Base-by-base conservation (phyloP, 345 rosid genomes). In the Salix caprea region DNA sequence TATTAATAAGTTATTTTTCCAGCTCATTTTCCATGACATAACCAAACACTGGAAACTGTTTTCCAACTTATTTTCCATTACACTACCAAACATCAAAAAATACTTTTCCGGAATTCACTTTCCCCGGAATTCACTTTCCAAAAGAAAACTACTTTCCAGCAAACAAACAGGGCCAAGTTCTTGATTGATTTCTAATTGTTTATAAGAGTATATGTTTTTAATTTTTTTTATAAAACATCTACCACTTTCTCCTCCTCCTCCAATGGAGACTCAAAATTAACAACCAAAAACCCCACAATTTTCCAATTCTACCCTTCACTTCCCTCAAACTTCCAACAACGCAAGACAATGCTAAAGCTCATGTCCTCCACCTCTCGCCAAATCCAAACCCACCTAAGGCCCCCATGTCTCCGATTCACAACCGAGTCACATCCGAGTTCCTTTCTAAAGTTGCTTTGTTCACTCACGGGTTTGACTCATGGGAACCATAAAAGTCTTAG, bases 341-440 rank as follows among this genome's bases (percentile, higher is more conserved):
- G 42, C 37, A 11, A 5, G 32, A 50, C 76, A 65, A 82, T 81
- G 84, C 60, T 81, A 74, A 81, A 81, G 61, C 78, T 81, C 44
- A 69, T 82, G n/a, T 61, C 75, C 7, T 80, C 72, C 16, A 70
- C 68, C 23, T 65, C 80, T 24, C 84, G 80, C 72, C 80, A 77
- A 24, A 23, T 81, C 62, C 84, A 65, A 28, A 39, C 44, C 74
- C 84, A 81, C 67, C 3, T 81, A 4, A 61, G 78, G 15, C 77
- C 80, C 26, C 80, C 84, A 1, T 76, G 74, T 60, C 81, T 77
- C 73, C 84, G 76, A 14, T 37, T 67, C 65, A 16, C 70, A 4
- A 30, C 65, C 61, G 39, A 73, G 34, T 37, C 69, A 6, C 40
- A 70, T 5, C 50, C 74, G 40, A 73, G 8, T 48, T 54, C 79